Conservation (phyloP, 2,329 filamentous ascomycete species). For the Diaporthe batatas region DNA sequence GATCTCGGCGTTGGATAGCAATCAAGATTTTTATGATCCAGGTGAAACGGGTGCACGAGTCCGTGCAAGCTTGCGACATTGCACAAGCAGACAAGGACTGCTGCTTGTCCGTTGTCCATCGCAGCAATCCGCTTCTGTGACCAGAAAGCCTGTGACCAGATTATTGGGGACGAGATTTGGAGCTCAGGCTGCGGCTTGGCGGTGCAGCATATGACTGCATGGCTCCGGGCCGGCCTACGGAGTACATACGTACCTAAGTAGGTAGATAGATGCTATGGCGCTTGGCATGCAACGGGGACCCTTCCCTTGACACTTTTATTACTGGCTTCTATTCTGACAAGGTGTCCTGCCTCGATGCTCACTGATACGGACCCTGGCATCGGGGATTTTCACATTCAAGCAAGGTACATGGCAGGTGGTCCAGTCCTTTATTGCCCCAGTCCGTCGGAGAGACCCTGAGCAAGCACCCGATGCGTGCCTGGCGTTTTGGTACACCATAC, state of each 20-base stretch:
- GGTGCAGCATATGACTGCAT: background rate
- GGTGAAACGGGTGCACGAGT: constrained; percentile 28
- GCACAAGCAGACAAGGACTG: constrained; percentile 11
- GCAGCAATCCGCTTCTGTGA: constrained; percentile 1
- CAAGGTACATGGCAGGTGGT: background rate
- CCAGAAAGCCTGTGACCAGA: too few species aligned
- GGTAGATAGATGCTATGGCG: background rate
- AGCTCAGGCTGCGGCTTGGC: background rate
- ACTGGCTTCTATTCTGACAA: background rate
- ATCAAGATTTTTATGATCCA: constrained; percentile 15
- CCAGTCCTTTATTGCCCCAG: background rate
- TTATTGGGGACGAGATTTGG: background rate
- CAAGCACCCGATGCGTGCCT: too few species aligned
- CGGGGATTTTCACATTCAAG: background rate
- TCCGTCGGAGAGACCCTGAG: too few species aligned
- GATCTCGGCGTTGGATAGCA: background rate
- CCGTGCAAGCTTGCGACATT: constrained; percentile 24
- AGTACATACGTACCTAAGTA: too few species aligned
- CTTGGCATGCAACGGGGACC: too few species aligned
- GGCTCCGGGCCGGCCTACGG: background rate
- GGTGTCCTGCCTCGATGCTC: background rate
- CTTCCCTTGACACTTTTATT: background rate
- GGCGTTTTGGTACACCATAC: background rate
- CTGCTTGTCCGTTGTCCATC: background rate
- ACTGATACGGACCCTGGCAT: background rate